These are phyloP conservation scores for Lycium ferocissimum DNA, from an alignment of 257 asterid species.

Conservation along the genomic window DNA sequence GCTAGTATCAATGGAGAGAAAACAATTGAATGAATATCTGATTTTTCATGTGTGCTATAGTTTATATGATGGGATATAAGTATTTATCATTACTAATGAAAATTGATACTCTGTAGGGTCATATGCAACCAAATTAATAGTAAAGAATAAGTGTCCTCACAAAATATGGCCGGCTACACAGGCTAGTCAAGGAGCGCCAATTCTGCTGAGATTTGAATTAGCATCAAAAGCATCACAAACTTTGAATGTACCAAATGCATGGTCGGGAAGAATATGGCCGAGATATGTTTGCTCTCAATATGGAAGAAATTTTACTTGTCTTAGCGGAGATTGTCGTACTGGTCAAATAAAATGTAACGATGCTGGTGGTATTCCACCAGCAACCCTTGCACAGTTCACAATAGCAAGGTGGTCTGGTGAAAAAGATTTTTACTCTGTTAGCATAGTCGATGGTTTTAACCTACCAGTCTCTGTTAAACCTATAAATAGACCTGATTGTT, in stretches of 20 bases:
- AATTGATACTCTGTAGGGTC: constrained; percentile 38
- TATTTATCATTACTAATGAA: not conserved
- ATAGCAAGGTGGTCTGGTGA: constrained; percentile 31
- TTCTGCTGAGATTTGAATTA: constrained; percentile 49
- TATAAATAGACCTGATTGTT: constrained; percentile 26
- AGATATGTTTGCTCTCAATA: constrained; percentile 44
- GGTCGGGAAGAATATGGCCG: constrained; percentile 73
- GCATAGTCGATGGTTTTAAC: constrained; percentile 64
- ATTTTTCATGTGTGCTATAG: no score
- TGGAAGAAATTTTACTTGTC: constrained; percentile 42
- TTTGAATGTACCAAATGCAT: constrained; percentile 36
- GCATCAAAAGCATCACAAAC: constrained; percentile 36
- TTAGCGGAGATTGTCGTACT: constrained; percentile 50
- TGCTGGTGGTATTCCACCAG: constrained; percentile 54
- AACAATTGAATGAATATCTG: no score
- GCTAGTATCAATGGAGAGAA: no score
- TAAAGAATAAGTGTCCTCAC: no score
- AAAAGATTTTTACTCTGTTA: constrained; percentile 54
- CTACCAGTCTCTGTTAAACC: constrained; percentile 43
- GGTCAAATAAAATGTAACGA: constrained; percentile 49
- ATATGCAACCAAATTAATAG: constrained; percentile 43
- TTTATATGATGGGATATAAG: no score
- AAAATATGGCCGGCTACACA: constrained; percentile 67
- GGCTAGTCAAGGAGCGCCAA: constrained; percentile 41
- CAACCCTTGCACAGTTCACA: constrained; percentile 50